phyloP scores from a whole-genome alignment of 306 rosid species.

The Biancaea sappan region DNA sequence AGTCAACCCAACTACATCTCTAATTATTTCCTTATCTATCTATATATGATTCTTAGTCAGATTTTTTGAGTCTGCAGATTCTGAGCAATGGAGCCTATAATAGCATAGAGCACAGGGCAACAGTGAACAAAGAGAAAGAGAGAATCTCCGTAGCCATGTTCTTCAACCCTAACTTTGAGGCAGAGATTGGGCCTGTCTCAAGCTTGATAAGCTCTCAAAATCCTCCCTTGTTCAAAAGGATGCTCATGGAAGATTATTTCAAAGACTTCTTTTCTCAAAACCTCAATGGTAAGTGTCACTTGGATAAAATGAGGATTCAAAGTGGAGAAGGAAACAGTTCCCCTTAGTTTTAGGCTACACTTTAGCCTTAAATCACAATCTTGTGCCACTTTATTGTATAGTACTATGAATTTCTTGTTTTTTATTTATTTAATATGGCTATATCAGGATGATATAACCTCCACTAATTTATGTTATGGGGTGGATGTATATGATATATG shows the following conservation, averaged over 20 bases:
- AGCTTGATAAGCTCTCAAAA: constrained; percentile 39
- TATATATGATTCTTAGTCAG: background rate
- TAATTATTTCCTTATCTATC: background rate
- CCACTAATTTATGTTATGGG: background rate
- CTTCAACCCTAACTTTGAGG: constrained; percentile 64
- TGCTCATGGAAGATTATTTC: constrained; percentile 58
- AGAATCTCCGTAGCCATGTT: constrained; percentile 72
- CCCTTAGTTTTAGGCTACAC: background rate
- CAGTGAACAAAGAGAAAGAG: constrained; percentile 63
- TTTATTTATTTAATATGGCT: background rate
- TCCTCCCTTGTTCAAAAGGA: constrained; percentile 52
- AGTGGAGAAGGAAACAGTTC: background rate
- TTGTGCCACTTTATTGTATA: background rate
- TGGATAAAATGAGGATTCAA: constrained; percentile 61
- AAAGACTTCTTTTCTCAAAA: constrained; percentile 55
- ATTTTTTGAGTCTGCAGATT: constrained; percentile 45
- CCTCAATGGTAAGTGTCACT: constrained; percentile 62
- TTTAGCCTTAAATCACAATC: background rate
- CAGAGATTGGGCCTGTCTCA: constrained; percentile 56
- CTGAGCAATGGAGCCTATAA: constrained; percentile 73
- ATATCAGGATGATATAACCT: background rate
- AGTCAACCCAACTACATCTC: too few relatives aligned
- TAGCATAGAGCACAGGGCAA: constrained; percentile 76
- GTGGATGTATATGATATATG: background rate
- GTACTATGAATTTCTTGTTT: background rate